Evolutionary conservation across 2,329 filamentous ascomycete genomes (phyloP), one percentile per base, ranked within the genome.

Genomic region (Neofusicoccum kwambonambiense): DNA sequence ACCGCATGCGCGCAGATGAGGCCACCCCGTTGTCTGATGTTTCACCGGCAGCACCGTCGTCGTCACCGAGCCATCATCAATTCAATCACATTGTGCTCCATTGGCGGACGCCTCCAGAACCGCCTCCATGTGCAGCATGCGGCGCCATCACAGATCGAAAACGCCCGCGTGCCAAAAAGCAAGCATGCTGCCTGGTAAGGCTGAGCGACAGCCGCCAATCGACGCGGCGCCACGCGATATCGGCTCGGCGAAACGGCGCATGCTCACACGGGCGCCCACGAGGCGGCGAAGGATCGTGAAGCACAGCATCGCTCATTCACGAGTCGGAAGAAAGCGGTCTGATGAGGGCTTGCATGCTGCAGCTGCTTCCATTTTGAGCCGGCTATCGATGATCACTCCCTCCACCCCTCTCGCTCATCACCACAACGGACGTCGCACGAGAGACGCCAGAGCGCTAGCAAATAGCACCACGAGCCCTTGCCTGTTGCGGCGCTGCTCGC

Each of bases 281-380:
- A 52, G 34, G 31, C 31, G 54, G 56, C 56, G 15, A 47, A 47
- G 41, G 19, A 47, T 60, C 19, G 22, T 57, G 54, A 34, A 57
- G 54, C 54, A 57, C 34, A 1, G 11, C 4, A 19, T 19, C 37
- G 41, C 22, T 31, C 52, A 49, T 60, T 47, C 56, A 45, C 42
- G 56, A 60, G 42, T 60, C 56, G 56, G 56, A 60, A 47, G 41
- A 44, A 45, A 58, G 54, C 54, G 54, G 54, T 58, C 54, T 58
- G 54, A 60, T 39, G 56, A 60, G 56, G 56, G 42, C 56, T 22
- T 47, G 41, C 41, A 47, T 34, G 41, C 56, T 60, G 56, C 56
- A 60, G 56, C 41, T 37, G 13, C 42, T 42, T 60, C 56, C 31
- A n/a, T 12, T 60, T 60, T 6, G 42, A 60, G 56, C 12, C 39